Evolutionary conservation across 371 early-diverging fungal species (phyloP), one percentile per base, ranked within the genome.

Genomic region (Actinomortierella wolfii): DNA sequence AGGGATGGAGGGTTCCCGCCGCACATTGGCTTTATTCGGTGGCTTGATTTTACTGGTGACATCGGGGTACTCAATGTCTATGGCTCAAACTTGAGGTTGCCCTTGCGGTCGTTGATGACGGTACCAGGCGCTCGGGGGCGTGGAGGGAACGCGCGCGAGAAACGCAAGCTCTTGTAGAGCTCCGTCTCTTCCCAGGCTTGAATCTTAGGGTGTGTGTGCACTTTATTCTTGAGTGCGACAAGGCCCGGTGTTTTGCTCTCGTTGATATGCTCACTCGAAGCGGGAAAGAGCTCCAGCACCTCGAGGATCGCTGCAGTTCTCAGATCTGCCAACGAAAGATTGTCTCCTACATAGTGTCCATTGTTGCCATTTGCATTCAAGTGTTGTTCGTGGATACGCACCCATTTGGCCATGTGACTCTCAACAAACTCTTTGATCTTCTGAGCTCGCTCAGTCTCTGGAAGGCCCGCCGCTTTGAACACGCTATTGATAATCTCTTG

Each of bases 291-390:
- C 26, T 25, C 45, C 23, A 66, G 43, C 43, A 59, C 7, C 15
- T 49, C 50, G 13, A 66, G 2, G 18, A 66, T 2, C 21, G 51
- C 57, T 24, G 46, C 52, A 1, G 62, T 21, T 7, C 57, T 49
- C 25, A 71, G 66, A 23, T 71, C 73, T 7, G 73, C 73, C 28
- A 71, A 18, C 0, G 73, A 42, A 52, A 71, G 51, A 66, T 50
- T 17, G 15, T 65, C 62, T 20, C 71, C 66, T 15, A 71, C 71
- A 48, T 71, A 71, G 20, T 64, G 71, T 2, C 66, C 71, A 21
- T 65, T 71, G 21, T 18, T 23, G 5, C 62, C 66, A 49, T 65
- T 71, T 39, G 71, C 71, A 28, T 23, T 44, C 21, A 71, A 43
- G 54, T 71, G 71, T 3, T 57, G 29, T n/a, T 71, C 71, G 54